Evolutionary conservation across 2,329 filamentous ascomycete genomes (phyloP), one percentile per base, ranked within the genome.

Genomic region (Tolypocladium ovalisporum): DNA sequence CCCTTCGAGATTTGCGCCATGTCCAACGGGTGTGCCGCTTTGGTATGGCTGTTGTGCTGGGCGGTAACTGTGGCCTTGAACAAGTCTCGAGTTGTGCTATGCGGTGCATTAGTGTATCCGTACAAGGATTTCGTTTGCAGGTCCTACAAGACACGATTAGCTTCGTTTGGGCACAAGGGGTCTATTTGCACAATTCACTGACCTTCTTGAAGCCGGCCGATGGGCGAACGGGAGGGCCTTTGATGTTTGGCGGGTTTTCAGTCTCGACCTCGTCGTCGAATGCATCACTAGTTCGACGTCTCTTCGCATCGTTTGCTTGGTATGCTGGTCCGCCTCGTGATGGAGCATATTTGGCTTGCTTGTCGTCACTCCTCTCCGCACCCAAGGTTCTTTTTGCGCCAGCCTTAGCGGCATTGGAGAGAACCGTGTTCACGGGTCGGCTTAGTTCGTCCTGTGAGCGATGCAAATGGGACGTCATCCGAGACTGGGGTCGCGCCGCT

Each of bases 1-100:
- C 85, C 89, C 72, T 88, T 96, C 9, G 90, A 89, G 59, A 93
- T 86, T 67, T 93, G 89, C n/a, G 87, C 83, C 83, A 93, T 91
- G 64, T 94, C 90, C 66, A 91, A 76, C 2, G 88, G 88, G 65
- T 91, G 86, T 1, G 76, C 79, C 3, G 80, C 74, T 69, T 87
- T 86, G 55, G 75, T 72, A 40, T 88, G 82, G 62, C 81, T 78
- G 64, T 83, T 81, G 62, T 89, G 86, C 65, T 90, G 88, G 24
- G 79, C 77, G 17, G 83, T 85, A 54, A 87, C 79, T 0, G 83
- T 84, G 9, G 81, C 75, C 71, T 87, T 88, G 77, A 86, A 87
- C 57, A 88, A 71, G 64, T 83, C 76, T 67, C 79, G 73, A 64
- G 80, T 71, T 64, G 76, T 73, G 57, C 74, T 76, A 47, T 80